A percentile compares a stretch with the other conserved stretches of the same genome.
These are phyloP conservation scores for Dipodascopsis uninucleata DNA, from an alignment of 805 yeast species.

Conservation along the genomic window DNA sequence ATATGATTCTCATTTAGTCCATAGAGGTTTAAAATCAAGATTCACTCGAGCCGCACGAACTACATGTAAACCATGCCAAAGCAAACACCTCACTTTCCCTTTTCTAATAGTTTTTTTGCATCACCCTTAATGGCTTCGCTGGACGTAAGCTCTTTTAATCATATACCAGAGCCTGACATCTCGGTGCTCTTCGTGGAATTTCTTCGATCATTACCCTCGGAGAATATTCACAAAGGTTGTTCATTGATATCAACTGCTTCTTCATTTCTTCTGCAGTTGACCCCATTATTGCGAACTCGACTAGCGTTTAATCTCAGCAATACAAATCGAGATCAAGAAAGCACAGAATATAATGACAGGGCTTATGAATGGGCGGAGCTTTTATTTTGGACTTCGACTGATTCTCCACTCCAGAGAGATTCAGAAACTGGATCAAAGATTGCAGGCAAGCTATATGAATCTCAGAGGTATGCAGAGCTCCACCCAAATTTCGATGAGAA, in stretches of 20 bases:
- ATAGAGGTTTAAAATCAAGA: too few species aligned
- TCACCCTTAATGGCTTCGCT: too few species aligned
- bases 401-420: not conserved
- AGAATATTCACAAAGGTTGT: not conserved
- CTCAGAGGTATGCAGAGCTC: conserved; percentile 1
- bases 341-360: not conserved
- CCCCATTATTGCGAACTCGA: conserved; percentile 21
- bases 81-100: too few species aligned
- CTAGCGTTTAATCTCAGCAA: conserved; percentile 9
- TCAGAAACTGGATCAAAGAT: conserved; percentile 14
- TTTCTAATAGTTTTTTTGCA: too few species aligned
- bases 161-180: conserved; percentile 3
- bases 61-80: too few species aligned
- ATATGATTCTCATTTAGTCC: too few species aligned
- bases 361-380: conserved; percentile 14
- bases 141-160: too few species aligned
- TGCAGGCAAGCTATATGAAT: conserved; percentile 13
- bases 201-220: not conserved
- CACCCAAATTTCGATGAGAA: not conserved
- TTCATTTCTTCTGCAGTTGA: conserved; percentile 8
- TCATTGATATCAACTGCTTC: not conserved
- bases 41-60: too few species aligned
- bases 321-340: not conserved
- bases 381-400: conserved; percentile 12
- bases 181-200: not conserved